Base-by-base conservation (phyloP, 768 basidiomycete genomes). In the Paxillus rubicundulus region DNA sequence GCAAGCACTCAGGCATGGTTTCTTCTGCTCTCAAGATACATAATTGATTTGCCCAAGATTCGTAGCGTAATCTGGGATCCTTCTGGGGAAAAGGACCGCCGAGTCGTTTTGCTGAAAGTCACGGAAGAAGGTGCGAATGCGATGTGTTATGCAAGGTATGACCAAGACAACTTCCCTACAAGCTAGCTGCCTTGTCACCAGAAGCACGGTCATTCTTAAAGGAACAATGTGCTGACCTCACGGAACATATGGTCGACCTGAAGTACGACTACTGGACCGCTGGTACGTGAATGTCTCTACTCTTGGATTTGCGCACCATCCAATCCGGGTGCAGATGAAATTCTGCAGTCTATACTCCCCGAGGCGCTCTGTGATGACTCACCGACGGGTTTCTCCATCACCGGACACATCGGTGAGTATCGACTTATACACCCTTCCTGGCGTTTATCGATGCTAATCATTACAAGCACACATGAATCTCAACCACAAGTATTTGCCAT, bases 191-290 rank as follows among this genome's bases (percentile, higher is more conserved):
- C 49, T 75, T 95, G 64, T 72, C 84, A 21, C 65, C 70, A 9
- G 79, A 83, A 30, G 77, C 82, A 38, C 70, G 71, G 44, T 70
- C 78, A 5, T 82, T 84, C 57, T 67, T 97, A 51, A 67, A 76
- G 24, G 67, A 70, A n/a, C 78, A 86, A 58, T 68, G 77, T 4
- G 76, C 74, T 34, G 81, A 79, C 6, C 63, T 92, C n/a, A 74
- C 81, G 8, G 70, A 73, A 14, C 81, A 91, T 61, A 72, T 70
- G 1, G 55, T 98, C 38, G 70, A 84, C 20, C 71, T 98, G 39
- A 79, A 81, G 50, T 98, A 98, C 66, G 78, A 88, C 63, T 87
- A 92, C 68, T 98, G 96, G 96, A 85, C 81, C 2, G 81, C 91
- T 43, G 87, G 94, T 92, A 61, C 30, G 48, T 36, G 42, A n/a